Base-by-base conservation (phyloP, 2,329 filamentous ascomycete genomes). In the Aspergillus unguis region DNA sequence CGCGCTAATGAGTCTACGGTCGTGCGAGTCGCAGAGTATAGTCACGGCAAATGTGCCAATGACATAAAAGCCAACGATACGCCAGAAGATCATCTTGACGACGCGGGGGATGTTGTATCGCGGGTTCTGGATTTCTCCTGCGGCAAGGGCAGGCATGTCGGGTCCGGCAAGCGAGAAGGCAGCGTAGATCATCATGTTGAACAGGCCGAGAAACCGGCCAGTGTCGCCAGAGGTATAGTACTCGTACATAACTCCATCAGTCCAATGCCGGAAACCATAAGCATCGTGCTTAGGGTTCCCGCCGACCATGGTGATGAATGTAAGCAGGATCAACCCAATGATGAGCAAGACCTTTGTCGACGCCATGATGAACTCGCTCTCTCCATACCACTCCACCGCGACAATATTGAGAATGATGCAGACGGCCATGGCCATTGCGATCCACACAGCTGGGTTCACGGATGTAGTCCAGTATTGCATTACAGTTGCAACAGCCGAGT, bases 261-360 rank as follows among this genome's bases (percentile, higher is more conserved):
- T 72, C 74, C 84, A 87, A 64, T 84, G 80, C 11, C 85, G 79
- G 66, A 91, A 91, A 1, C 88, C 88, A 53, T 88, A 87, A 1
- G 77, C 75, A 59, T 90, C 85, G 46, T 81, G 77, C 2, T 83
- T 70, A 0, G 89, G 89, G 61, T 92, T 92, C 2, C 87, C 89
- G 6, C 89, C 89, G 1, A 92, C 75, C 85, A 92, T 91, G 56
- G 85, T 84, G 58, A 94, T 80, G 65, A 94, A 88, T 3, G 89
- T 92, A 71, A 88, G 88, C 54, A 83, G 61, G 58, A 90, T 78
- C 35, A 91, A 77, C 1, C 82, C 85, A 36, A 90, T 71, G 50
- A 88, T 85, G 35, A 90, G 76, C 1, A 90, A 60, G 3, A 89
- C 80, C 63, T 90, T 90, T 44, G 84, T 85, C 1, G 86, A 71